Evolutionary conservation across 495 filamentous ascomycete genomes (phyloP).

Genomic region (Alectoria sarmentosa): DNA sequence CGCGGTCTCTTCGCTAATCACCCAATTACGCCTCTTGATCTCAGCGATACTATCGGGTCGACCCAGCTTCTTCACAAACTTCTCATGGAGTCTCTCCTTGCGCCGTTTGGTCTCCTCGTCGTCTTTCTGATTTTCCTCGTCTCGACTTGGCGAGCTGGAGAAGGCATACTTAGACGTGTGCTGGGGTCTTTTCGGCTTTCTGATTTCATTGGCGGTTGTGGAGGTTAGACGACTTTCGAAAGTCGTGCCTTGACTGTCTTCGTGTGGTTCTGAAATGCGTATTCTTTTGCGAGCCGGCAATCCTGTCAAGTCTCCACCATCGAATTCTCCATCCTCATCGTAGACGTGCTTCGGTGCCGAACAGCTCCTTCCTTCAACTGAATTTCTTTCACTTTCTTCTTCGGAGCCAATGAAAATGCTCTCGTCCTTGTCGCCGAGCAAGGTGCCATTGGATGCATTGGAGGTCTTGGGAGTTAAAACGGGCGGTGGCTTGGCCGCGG

Average conservation of each 20-base stretch:
- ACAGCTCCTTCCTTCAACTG: background rate
- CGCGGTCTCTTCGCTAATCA: constrained; percentile 45
- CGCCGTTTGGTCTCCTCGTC: constrained; percentile 39
- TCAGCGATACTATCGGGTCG: constrained; percentile 70
- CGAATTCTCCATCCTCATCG: constrained; percentile 2
- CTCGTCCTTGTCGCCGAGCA: constrained; percentile 12
- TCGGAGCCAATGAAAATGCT: constrained; percentile 19
- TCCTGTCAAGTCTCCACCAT: background rate
- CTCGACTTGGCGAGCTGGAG: constrained; percentile 34
- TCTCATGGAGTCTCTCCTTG: constrained; percentile 64
- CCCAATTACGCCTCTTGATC: constrained; percentile 51
- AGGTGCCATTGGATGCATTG: background rate
- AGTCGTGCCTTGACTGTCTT: constrained; percentile 2
- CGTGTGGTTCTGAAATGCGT: constrained; percentile 14
- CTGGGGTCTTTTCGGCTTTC: constrained; percentile 27
- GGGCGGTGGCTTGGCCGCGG: constrained; percentile 27
- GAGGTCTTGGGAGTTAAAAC: constrained; percentile 9
- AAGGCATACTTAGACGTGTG: constrained; percentile 46
- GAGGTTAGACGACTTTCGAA: constrained; percentile 10
- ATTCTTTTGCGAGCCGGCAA: constrained; percentile 14
- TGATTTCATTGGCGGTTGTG: constrained; percentile 23
- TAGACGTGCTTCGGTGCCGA: constrained; percentile 17
- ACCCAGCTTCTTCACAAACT: constrained; percentile 86
- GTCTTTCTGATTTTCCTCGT: constrained; percentile 34
- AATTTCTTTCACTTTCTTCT: constrained; percentile 5